phyloP scores from a whole-genome alignment of 768 basidiomycete genomes.

The Cubamyces lactineus region DNA sequence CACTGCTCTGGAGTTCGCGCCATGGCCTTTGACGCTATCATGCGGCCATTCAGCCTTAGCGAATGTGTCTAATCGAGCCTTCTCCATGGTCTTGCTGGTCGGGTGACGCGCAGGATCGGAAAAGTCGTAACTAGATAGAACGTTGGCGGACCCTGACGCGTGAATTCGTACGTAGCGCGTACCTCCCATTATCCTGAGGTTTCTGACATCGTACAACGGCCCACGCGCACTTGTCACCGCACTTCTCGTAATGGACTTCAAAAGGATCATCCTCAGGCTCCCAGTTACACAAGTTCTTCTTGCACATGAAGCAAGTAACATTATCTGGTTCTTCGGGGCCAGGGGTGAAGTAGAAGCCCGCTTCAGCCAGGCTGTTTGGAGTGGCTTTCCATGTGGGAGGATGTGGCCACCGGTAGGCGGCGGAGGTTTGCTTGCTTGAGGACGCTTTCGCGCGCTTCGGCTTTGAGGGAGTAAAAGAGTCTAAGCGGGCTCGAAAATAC shows the following conservation, averaged over 20 bases:
- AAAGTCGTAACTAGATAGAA: conserved; percentile 55
- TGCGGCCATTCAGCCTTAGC: conserved; percentile 68
- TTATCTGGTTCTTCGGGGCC: conserved; percentile 69
- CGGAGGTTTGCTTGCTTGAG: conserved; percentile 48
- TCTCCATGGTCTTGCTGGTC: conserved; percentile 67
- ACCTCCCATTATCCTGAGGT: conserved; percentile 60
- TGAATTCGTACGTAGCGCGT: conserved; percentile 29
- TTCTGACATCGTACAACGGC: conserved; percentile 73
- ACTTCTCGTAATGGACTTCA: conserved; percentile 77
- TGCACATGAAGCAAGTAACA: conserved; percentile 84
- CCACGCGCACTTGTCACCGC: conserved; percentile 73
- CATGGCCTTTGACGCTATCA: conserved; percentile 60
- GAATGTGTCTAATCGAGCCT: conserved; percentile 72
- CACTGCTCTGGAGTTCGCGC: conserved; percentile 75
- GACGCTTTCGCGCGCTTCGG: conserved; percentile 62
- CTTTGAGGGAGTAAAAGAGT: conserved; percentile 62
- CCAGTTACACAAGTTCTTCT: conserved; percentile 84
- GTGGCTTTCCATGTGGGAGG: conserved; percentile 65
- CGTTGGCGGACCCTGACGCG: neutral
- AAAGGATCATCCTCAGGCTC: conserved; percentile 84
- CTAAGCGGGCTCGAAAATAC: conserved; percentile 47
- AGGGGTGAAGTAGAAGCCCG: conserved; percentile 87
- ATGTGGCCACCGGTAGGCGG: conserved; percentile 79
- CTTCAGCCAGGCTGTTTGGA: conserved; percentile 76
- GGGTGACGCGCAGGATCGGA: conserved; percentile 66